These are phyloP conservation scores for Rhypophila decipiens DNA, from an alignment of 495 filamentous ascomycete genomes.

Conservation along the genomic window DNA sequence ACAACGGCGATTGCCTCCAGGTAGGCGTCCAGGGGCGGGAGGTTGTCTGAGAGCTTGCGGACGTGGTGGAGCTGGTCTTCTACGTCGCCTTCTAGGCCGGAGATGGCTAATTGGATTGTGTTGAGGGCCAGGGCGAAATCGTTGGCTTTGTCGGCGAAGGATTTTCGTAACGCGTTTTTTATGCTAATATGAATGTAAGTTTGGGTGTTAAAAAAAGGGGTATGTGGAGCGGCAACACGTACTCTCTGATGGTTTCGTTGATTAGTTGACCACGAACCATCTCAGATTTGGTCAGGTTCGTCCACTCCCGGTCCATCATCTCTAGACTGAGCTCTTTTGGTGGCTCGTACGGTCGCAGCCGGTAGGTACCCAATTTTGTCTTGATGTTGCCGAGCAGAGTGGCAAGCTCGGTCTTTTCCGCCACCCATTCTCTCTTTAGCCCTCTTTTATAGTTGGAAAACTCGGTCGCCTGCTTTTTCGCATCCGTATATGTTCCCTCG, in stretches of 20 bases:
- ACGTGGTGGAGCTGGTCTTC: conserved; percentile 90
- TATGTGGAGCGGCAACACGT: conserved; percentile 20
- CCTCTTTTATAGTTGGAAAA: conserved; percentile 85
- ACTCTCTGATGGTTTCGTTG: conserved; percentile 96
- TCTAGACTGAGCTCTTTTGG: conserved; percentile 74
- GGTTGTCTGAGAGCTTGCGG: conserved; percentile 66
- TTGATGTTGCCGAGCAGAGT: conserved; percentile 97
- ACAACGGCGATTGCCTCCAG: conserved; percentile 74
- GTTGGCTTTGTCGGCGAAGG: conserved; percentile 94
- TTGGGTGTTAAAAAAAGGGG: background rate
- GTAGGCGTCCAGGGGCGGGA: conserved; percentile 82
- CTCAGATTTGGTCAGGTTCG: conserved; percentile 67
- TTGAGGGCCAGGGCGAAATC: conserved; percentile 93
- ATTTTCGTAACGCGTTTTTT: conserved; percentile 86
- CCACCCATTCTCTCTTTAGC: conserved; percentile 89
- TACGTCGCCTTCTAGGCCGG: conserved; percentile 88
- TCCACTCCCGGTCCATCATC: conserved; percentile 77
- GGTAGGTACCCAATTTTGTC: conserved; percentile 93
- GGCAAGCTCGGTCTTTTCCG: conserved; percentile 91
- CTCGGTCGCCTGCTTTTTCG: conserved; percentile 73
- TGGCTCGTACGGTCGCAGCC: conserved; percentile 83
- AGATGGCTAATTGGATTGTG: conserved; percentile 86
- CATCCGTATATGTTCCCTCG: conserved; percentile 87
- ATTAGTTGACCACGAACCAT: conserved; percentile 84
- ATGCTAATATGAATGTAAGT: conserved; percentile 46